Percentiles rank a stretch among this genome's conserved stretches.
These are phyloP conservation scores for Limonomyces culmigenus DNA, from an alignment of 1,284 basidiomycete species.

Conservation along the genomic window DNA sequence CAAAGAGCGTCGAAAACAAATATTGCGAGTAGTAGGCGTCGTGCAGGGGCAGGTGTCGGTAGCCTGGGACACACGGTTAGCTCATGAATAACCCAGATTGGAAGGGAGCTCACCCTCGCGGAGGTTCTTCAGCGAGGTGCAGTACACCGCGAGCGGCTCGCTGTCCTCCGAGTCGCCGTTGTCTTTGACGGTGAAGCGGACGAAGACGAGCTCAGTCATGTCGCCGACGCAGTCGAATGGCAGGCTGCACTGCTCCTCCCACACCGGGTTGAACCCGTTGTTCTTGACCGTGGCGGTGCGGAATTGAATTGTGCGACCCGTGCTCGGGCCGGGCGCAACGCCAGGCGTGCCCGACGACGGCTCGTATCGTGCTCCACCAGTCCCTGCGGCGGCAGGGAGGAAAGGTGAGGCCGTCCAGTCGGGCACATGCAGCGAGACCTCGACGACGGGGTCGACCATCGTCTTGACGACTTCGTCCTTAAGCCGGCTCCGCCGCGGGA, in stretches of 20 bases:
- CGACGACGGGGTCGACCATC: conserved; percentile 60
- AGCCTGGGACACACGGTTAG: conserved; percentile 31
- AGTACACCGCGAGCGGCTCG: conserved; percentile 58
- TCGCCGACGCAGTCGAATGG: conserved; percentile 61
- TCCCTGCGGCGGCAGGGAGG: no score
- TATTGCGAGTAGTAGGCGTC: conserved; percentile 71
- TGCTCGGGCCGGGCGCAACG: conserved; percentile 16
- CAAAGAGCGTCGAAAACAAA: conserved; percentile 80
- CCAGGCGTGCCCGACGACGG: conserved; percentile 11
- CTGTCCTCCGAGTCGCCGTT: conserved; percentile 42
- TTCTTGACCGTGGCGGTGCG: conserved; percentile 55
- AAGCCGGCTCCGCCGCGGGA: conserved; percentile 68
- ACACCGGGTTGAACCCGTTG: conserved; percentile 83
- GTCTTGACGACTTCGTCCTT: conserved; percentile 46
- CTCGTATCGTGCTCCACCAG: conserved; percentile 8
- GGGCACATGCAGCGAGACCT: conserved; percentile 63
- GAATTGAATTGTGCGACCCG: conserved; percentile 29
- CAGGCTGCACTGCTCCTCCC: conserved; percentile 59
- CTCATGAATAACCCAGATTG: neutral
- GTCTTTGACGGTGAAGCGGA: conserved; percentile 61
- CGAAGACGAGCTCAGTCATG: conserved; percentile 72
- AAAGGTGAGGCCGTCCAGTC: conserved; percentile 38
- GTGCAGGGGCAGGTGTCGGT: conserved; percentile 74
- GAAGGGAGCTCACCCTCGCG: conserved; percentile 42
- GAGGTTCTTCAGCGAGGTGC: conserved; percentile 47